phyloP scores from a whole-genome alignment of 257 asterid genomes.

The Dorcoceras hygrometricum region DNA sequence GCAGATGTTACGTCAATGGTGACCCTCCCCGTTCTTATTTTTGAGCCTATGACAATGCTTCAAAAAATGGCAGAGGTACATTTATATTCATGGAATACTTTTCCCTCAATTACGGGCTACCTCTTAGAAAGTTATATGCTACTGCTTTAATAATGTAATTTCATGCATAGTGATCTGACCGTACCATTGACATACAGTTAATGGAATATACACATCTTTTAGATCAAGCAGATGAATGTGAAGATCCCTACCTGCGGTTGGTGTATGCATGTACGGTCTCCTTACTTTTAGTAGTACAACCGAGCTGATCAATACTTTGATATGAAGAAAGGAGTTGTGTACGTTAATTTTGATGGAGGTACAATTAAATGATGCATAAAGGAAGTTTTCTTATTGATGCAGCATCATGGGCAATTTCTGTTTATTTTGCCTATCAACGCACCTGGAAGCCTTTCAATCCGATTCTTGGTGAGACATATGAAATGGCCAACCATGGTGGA shows the following conservation, averaged over 20 bases:
- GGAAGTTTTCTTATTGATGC: constrained; percentile 33
- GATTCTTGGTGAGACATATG: constrained; percentile 97
- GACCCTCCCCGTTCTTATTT: constrained; percentile 96
- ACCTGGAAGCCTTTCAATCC: constrained; percentile 99
- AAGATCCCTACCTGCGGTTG: constrained; percentile 92
- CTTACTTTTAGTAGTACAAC: constrained; percentile 4
- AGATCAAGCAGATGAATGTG: constrained; percentile 90
- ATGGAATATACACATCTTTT: constrained; percentile 91
- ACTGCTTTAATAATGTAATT: constrained; percentile 15
- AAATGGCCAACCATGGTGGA: constrained; percentile 83
- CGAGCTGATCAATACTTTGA: background rate
- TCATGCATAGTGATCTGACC: constrained; percentile 21
- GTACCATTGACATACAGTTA: constrained; percentile 47
- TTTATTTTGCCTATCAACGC: constrained; percentile 88
- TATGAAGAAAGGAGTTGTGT: background rate
- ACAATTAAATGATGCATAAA: constrained; percentile 8
- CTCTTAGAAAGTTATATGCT: too few species aligned
- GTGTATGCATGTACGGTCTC: constrained; percentile 63
- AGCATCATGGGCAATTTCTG: constrained; percentile 94
- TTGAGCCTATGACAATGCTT: constrained; percentile 99
- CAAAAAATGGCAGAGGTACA: constrained; percentile 99
- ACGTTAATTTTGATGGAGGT: background rate
- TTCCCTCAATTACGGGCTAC: too few species aligned
- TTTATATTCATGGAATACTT: constrained; percentile 22
- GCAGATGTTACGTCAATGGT: constrained; percentile 97